Conservation (phyloP, 805 yeast species). For the Kodamaea jinghongensis region DNA sequence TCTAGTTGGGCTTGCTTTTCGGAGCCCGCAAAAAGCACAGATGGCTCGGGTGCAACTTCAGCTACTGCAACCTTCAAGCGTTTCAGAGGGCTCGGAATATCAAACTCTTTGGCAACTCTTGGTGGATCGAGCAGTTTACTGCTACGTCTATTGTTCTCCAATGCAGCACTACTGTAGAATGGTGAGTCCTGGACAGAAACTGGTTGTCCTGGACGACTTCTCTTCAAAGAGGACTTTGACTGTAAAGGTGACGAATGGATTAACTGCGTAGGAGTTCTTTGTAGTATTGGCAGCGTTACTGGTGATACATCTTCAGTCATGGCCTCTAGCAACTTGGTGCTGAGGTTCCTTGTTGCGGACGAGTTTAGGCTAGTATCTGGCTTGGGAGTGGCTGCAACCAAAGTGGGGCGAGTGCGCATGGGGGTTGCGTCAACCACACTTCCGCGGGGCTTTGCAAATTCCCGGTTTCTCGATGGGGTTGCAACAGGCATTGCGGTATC, state of each 20-base stretch:
- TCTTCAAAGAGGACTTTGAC: background rate
- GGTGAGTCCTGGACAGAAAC: conserved; percentile 36
- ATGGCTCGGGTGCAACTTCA: too few relatives aligned
- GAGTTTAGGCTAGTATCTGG: background rate
- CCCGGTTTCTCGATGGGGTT: background rate
- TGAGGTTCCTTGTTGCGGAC: conserved; percentile 3
- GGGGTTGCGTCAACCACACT: background rate
- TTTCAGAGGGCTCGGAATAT: too few relatives aligned
- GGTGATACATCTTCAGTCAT: conserved; percentile 6
- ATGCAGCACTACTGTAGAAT: conserved; percentile 21
- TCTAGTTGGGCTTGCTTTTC: too few relatives aligned
- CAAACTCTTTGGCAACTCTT: too few relatives aligned
- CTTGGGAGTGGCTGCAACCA: conserved; percentile 1
- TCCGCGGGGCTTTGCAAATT: background rate
- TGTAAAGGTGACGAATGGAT: background rate
- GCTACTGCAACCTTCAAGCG: too few relatives aligned
- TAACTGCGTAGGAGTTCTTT: background rate
- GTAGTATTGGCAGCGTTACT: conserved; percentile 5
- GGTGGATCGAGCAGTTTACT: too few relatives aligned
- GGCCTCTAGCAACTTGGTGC: conserved; percentile 4
- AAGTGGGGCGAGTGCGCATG: background rate
- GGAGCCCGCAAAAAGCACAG: too few relatives aligned
- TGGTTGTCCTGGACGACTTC: conserved; percentile 35
- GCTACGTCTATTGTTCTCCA: conserved; percentile 4
- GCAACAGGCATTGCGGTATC: too few relatives aligned